Percentiles rank a stretch among this genome's conserved stretches.
Evolutionary conservation across 257 asterid species (phyloP).

Genomic region (Cordia subcordata): DNA sequence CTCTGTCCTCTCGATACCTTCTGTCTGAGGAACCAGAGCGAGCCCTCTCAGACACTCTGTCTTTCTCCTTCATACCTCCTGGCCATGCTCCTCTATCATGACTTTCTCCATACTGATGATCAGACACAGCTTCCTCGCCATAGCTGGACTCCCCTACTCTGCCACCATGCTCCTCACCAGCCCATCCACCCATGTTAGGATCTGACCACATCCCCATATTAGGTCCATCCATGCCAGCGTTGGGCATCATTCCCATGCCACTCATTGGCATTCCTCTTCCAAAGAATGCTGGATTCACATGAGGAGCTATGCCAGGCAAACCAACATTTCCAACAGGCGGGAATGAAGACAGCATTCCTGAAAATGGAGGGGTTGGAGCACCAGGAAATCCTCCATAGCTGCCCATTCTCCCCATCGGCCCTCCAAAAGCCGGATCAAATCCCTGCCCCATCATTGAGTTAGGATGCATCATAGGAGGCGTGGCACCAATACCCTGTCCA

Average conservation of each 20-base stretch:
- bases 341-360: conserved; percentile 72
- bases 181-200: conserved; percentile 80
- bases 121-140: conserved; percentile 91
- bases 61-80: conserved; percentile 59
- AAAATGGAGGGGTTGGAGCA: conserved; percentile 62
- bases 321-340: conserved; percentile 76
- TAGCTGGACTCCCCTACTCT: conserved; percentile 92
- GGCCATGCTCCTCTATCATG: conserved; percentile 72
- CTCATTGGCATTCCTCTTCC: conserved; percentile 90
- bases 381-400: conserved; percentile 83
- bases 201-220: conserved; percentile 88
- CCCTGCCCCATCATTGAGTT: conserved; percentile 97
- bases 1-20: conserved; percentile 71
- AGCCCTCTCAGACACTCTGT: conserved; percentile 47
- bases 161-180: conserved; percentile 77
- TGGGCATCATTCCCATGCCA: conserved; percentile 91
- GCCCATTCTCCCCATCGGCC: conserved; percentile 77
- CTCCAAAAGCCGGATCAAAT: conserved; percentile 85
- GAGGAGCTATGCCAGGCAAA: conserved; percentile 94
- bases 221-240: conserved; percentile 73
- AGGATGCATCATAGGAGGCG: conserved; percentile 83
- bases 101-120: conserved; percentile 77
- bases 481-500: conserved; percentile 71
- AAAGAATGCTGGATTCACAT: conserved; percentile 90
- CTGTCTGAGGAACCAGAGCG: conserved; percentile 59